These are phyloP conservation scores for Lepidopterella palustris DNA, from an alignment of 495 filamentous ascomycete species.

Conservation along the genomic window DNA sequence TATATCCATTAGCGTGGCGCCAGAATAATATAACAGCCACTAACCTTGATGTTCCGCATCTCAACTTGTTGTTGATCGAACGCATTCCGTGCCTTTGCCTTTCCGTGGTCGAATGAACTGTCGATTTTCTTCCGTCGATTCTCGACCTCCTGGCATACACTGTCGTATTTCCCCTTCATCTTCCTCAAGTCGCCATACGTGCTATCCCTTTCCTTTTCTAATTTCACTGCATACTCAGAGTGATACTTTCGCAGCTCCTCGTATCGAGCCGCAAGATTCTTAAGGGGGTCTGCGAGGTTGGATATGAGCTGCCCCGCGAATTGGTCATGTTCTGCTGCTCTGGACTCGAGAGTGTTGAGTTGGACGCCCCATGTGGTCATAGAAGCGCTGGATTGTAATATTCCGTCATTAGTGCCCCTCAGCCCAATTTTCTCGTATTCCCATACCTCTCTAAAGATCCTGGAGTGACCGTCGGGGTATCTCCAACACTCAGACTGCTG, in stretches of 20 bases:
- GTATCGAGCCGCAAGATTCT: slow-evolving; percentile 61
- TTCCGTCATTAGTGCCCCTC: slow-evolving; percentile 1
- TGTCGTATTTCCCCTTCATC: slow-evolving; percentile 86
- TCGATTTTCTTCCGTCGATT: slow-evolving; percentile 90
- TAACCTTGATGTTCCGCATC: slow-evolving; percentile 90
- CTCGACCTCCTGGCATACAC: slow-evolving; percentile 90
- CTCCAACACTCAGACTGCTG: slow-evolving; percentile 83
- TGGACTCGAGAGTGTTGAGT: slow-evolving; percentile 77
- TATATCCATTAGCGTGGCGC: slow-evolving; percentile 33
- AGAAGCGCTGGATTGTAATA: slow-evolving; percentile 56
- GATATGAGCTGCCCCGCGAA: slow-evolving; percentile 67
- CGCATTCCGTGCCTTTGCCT: slow-evolving; percentile 74
- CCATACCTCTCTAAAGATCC: slow-evolving; percentile 81
- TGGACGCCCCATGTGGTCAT: slow-evolving; percentile 96
- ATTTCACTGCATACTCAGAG: slow-evolving; percentile 75
- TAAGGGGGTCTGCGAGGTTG: slow-evolving; percentile 80
- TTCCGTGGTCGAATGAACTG: slow-evolving; percentile 75
- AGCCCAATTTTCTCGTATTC: not conserved
- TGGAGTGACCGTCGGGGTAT: slow-evolving; percentile 86
- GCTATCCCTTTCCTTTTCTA: slow-evolving; percentile 81
- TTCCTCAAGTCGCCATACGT: slow-evolving; percentile 84
- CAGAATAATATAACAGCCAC: not conserved
- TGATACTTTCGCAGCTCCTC: slow-evolving; percentile 93
- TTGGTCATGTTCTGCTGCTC: slow-evolving; percentile 82
- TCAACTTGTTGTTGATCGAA: slow-evolving; percentile 87